Evolutionary conservation across 2,329 filamentous ascomycete species (phyloP).

Genomic region (Phyllosticta citribraziliensis): DNA sequence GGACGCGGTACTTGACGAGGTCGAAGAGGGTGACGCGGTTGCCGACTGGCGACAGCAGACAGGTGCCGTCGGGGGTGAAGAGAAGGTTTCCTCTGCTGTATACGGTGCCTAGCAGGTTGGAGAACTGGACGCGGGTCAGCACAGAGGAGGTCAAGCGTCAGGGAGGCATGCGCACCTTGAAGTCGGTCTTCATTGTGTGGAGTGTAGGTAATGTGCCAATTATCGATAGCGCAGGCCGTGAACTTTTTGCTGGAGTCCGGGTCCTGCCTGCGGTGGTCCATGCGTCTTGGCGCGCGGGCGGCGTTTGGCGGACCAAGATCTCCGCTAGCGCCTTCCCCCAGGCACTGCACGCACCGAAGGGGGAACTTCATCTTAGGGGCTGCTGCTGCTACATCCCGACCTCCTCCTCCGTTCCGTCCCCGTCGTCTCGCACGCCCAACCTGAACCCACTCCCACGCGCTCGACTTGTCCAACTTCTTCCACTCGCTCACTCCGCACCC

Average conservation of each 20-base stretch:
- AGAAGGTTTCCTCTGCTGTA: slow-evolving; percentile 97
- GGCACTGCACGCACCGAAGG: slow-evolving; percentile 3
- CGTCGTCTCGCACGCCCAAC: not conserved
- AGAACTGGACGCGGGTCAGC: slow-evolving; percentile 57
- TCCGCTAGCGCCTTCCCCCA: slow-evolving; percentile 7
- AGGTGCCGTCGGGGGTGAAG: slow-evolving; percentile 92
- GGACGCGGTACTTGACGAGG: slow-evolving; percentile 68
- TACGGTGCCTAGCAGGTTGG: slow-evolving; percentile 94
- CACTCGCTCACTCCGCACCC: slow-evolving; percentile 7
- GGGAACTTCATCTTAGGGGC: slow-evolving; percentile 11
- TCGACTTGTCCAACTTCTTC: slow-evolving; percentile 7
- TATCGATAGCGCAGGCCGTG: slow-evolving; percentile 11
- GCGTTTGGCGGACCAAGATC: not conserved
- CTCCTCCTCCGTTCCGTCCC: not conserved
- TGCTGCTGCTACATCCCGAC: slow-evolving; percentile 3
- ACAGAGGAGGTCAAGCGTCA: not conserved
- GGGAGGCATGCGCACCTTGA: slow-evolving; percentile 56
- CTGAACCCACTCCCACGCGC: slow-evolving; percentile 4
- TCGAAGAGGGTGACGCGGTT: slow-evolving; percentile 96
- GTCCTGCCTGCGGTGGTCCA: not conserved
- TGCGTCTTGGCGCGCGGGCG: not conserved
- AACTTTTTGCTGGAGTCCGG: slow-evolving; percentile 23
- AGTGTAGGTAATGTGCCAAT: slow-evolving; percentile 1
- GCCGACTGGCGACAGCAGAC: slow-evolving; percentile 89
- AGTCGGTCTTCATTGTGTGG: slow-evolving; percentile 88